A percentile compares a stretch with the other conserved stretches of the same genome.
These are phyloP conservation scores for Crithidia brevicula DNA, from an alignment of 208 protist species.

Conservation along the genomic window DNA sequence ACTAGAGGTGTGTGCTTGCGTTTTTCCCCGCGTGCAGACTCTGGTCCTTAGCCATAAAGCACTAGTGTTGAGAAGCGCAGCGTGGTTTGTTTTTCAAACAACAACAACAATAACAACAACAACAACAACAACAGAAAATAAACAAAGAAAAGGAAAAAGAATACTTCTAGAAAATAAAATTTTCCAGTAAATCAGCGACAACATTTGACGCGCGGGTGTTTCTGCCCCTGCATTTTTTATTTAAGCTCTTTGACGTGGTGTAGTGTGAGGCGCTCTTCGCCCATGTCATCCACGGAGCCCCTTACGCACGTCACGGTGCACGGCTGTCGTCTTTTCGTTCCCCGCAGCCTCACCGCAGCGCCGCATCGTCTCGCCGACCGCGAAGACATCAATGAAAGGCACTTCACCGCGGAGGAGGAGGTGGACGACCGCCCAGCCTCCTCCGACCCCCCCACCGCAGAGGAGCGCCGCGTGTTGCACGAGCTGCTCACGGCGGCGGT, in stretches of 20 bases:
- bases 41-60: too few species aligned
- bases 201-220: too few species aligned
- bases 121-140: not conserved
- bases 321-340: conserved; percentile 11
- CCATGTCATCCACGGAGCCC: conserved; percentile 22
- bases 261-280: too few species aligned
- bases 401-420: not conserved
- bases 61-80: too few species aligned
- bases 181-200: too few species aligned
- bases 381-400: not conserved
- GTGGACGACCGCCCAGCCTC: not conserved
- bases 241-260: too few species aligned
- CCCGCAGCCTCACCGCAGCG: conserved; percentile 9
- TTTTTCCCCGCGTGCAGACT: too few species aligned
- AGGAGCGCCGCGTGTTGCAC: conserved; percentile 24
- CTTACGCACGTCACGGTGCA: conserved; percentile 19
- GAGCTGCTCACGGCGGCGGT: conserved; percentile 23
- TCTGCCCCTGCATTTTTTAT: too few species aligned
- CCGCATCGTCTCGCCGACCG: not conserved
- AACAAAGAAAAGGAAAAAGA: not conserved
- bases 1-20: too few species aligned
- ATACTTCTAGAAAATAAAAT: too few species aligned
- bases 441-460: not conserved
- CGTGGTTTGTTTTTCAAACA: not conserved
- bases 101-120: not conserved